phyloP scores from a whole-genome alignment of 2,329 filamentous ascomycete genomes.

The Orbilia javanica region DNA sequence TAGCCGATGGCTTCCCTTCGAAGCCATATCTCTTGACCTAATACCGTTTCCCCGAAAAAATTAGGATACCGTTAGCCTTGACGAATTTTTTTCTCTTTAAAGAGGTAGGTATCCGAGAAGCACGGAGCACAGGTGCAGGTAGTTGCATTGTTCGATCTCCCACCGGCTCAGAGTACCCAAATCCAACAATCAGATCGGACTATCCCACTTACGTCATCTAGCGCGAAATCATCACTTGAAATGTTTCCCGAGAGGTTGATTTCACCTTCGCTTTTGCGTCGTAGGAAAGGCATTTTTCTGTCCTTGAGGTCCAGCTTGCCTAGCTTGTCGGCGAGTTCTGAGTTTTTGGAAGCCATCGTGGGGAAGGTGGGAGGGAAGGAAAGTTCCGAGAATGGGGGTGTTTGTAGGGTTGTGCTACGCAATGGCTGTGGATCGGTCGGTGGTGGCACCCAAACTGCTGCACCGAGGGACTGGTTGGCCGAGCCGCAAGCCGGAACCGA shows the following conservation, averaged over 20 bases:
- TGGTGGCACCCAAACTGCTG: background rate
- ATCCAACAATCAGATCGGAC: background rate
- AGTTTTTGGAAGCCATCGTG: constrained; percentile 26
- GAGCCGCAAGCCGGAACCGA: constrained; percentile 18
- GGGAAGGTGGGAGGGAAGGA: constrained; percentile 21
- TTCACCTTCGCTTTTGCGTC: constrained; percentile 32
- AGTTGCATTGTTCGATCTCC: background rate
- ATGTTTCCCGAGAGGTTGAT: constrained; percentile 41
- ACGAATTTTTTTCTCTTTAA: constrained; percentile 28
- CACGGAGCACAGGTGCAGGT: background rate
- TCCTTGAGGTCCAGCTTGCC: constrained; percentile 6
- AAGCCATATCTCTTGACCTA: constrained; percentile 60
- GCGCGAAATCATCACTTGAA: constrained; percentile 34
- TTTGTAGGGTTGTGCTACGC: constrained; percentile 4
- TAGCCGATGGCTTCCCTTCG: constrained; percentile 73
- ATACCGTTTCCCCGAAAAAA: background rate
- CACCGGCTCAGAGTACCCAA: constrained; percentile 19
- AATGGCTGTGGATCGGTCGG: background rate
- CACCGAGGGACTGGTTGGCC: constrained; percentile 1
- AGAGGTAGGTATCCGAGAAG: constrained; percentile 5
- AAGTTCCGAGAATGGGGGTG: constrained; percentile 16
- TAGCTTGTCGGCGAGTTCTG: constrained; percentile 23
- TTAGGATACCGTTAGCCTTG: constrained; percentile 32
- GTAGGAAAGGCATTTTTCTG: constrained; percentile 53
- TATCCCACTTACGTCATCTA: constrained; percentile 57